phyloP scores from a whole-genome alignment of 345 rosid genomes.

The Raphanus raphanistrum region DNA sequence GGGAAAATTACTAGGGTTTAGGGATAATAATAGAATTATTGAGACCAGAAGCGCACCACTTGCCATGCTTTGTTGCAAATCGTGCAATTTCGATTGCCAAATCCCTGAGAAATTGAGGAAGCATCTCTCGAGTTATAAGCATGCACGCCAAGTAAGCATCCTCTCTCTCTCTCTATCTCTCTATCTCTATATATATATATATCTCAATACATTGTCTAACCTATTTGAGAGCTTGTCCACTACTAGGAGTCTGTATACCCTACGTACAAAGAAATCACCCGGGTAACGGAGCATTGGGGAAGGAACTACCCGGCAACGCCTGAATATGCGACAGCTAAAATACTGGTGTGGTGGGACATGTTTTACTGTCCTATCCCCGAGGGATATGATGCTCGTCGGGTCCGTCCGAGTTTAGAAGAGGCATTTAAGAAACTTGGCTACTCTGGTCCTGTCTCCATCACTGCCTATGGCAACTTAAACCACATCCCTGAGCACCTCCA shows the following conservation, averaged over 20 bases:
- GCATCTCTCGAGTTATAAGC: not conserved
- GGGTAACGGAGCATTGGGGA: not conserved
- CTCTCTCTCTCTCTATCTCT: no score
- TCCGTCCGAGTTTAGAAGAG: not conserved
- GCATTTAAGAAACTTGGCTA: not conserved
- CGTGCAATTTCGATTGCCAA: not conserved
- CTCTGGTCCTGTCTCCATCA: not conserved
- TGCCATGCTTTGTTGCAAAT: not conserved
- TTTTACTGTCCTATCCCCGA: not conserved
- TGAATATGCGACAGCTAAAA: not conserved
- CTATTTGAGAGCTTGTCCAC: no score
- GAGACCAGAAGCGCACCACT: not conserved
- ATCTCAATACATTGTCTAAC: no score
- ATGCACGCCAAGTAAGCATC: no score
- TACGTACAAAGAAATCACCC: not conserved
- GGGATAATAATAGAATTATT: not conserved
- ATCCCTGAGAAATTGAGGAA: not conserved
- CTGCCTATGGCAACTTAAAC: not conserved
- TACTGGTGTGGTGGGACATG: not conserved
- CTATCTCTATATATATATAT: no score
- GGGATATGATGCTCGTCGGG: not conserved
- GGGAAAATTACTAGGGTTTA: not conserved
- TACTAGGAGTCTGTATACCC: not conserved
- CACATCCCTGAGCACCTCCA: not conserved
- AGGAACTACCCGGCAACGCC: not conserved